phyloP scores from a whole-genome alignment of 257 asterid species.

The Forsythia suspensa region DNA sequence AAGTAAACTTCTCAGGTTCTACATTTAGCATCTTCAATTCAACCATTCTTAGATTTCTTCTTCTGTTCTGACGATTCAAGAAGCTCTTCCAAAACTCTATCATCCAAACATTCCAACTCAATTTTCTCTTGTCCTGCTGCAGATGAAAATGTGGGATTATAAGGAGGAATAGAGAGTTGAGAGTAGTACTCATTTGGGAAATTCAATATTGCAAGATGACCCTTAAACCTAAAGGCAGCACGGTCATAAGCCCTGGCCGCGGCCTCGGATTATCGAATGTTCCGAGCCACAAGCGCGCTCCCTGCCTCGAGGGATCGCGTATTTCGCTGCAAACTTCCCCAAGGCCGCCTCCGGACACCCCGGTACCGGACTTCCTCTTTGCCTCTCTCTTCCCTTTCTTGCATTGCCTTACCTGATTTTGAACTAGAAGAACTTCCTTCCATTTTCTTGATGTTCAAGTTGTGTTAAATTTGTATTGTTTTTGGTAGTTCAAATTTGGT shows the following conservation, averaged over 20 bases:
- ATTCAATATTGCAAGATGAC: slow-evolving; percentile 60
- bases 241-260: slow-evolving; percentile 62
- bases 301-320: slow-evolving; percentile 55
- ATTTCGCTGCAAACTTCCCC: slow-evolving; percentile 77
- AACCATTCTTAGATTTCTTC: slow-evolving; percentile 23
- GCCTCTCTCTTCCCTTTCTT: slow-evolving; percentile 37
- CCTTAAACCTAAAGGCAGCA: slow-evolving; percentile 50
- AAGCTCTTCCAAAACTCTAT: slow-evolving; percentile 58
- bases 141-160: slow-evolving; percentile 26
- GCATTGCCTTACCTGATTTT: slow-evolving; percentile 49
- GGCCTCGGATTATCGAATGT: slow-evolving; percentile 63
- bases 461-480: not conserved
- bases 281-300: slow-evolving; percentile 64
- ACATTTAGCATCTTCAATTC: no score
- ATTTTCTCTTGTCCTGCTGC: slow-evolving; percentile 29
- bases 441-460: slow-evolving; percentile 26
- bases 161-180: slow-evolving; percentile 51
- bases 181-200: slow-evolving; percentile 61
- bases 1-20: not conserved
- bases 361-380: slow-evolving; percentile 48
- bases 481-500: slow-evolving; percentile 18
- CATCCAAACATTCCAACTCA: slow-evolving; percentile 52
- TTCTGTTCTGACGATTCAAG: slow-evolving; percentile 44
- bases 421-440: slow-evolving; percentile 42
- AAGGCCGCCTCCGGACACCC: slow-evolving; percentile 59